These are phyloP conservation scores for Citeromyces nyonsensis DNA, from an alignment of 805 yeast genomes.

Conservation along the genomic window DNA sequence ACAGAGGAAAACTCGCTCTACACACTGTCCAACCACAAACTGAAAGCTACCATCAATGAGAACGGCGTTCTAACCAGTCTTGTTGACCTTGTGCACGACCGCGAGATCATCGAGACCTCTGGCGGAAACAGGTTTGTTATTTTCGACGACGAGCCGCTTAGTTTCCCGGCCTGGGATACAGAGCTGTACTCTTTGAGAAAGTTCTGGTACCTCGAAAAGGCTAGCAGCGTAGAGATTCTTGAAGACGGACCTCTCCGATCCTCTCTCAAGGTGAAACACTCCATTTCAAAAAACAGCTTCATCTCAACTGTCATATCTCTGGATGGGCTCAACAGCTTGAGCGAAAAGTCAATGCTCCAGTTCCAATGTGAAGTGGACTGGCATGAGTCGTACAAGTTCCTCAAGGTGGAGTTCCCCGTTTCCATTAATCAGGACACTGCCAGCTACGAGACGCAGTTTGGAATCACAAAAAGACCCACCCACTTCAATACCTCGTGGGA, in stretches of 20 bases:
- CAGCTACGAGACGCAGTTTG: constrained; percentile 87
- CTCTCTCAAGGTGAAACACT: constrained; percentile 45
- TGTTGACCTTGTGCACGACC: constrained; percentile 34
- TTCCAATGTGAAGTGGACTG: constrained; percentile 58
- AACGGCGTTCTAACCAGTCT: constrained; percentile 48
- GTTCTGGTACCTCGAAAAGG: constrained; percentile 29
- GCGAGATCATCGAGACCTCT: constrained; percentile 53
- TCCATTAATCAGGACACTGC: constrained; percentile 65
- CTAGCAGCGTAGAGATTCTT: constrained; percentile 21
- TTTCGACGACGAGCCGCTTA: constrained; percentile 82
- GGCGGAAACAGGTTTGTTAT: constrained; percentile 76
- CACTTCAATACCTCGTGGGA: constrained; percentile 95
- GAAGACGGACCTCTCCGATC: constrained; percentile 44
- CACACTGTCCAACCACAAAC: constrained; percentile 42
- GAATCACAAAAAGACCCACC: constrained; percentile 82
- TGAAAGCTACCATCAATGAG: constrained; percentile 36
- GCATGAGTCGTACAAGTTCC: constrained; percentile 78
- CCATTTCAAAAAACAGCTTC: constrained; percentile 38
- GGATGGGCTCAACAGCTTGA: constrained; percentile 28
- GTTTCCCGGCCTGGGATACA: constrained; percentile 96
- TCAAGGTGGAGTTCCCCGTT: constrained; percentile 93
- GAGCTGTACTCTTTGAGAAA: constrained; percentile 78
- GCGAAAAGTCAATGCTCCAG: constrained; percentile 23
- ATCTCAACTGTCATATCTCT: constrained; percentile 59
- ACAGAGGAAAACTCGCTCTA: constrained; percentile 23